phyloP scores from a whole-genome alignment of 768 basidiomycete species.

The Boletus patriciae region DNA sequence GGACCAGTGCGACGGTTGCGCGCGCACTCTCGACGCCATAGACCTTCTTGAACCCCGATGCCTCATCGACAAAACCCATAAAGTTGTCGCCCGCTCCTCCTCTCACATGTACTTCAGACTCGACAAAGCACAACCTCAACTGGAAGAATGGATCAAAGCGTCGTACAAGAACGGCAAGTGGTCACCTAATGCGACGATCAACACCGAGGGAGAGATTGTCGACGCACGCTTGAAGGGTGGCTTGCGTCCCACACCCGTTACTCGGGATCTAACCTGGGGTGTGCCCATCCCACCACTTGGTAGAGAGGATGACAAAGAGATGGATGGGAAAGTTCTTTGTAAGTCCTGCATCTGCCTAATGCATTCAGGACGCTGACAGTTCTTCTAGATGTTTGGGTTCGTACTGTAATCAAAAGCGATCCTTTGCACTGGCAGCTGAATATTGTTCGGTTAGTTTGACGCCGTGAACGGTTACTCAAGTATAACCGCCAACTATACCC shows the following conservation, averaged over 20 bases:
- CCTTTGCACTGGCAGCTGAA: background rate
- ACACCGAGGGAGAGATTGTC: conserved; percentile 81
- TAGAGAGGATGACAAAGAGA: conserved; percentile 73
- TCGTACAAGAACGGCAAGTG: conserved; percentile 84
- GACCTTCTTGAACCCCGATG: conserved; percentile 96
- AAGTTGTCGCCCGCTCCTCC: conserved; percentile 70
- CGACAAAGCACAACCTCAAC: conserved; percentile 74
- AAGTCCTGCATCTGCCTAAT: conserved; percentile 36
- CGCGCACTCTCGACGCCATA: conserved; percentile 88
- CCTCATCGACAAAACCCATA: conserved; percentile 78
- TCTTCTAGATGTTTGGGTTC: conserved; percentile 84
- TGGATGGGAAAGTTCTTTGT: conserved; percentile 96
- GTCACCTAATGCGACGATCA: conserved; percentile 91
- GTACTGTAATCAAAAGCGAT: conserved; percentile 28
- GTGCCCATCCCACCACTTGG: conserved; percentile 82
- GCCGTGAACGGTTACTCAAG: conserved; percentile 96
- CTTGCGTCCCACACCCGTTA: conserved; percentile 85
- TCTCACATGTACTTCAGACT: conserved; percentile 92
- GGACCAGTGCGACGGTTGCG: conserved; percentile 96
- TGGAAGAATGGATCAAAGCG: conserved; percentile 85
- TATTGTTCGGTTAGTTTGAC: conserved; percentile 67
- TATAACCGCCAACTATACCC: conserved; percentile 93
- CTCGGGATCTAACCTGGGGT: conserved; percentile 94
- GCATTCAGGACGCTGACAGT: conserved; percentile 6
- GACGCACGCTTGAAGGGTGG: conserved; percentile 87